A percentile compares a stretch with the other conserved stretches of the same genome.
These are phyloP conservation scores for Lyophyllum decastes DNA, from an alignment of 768 basidiomycete species.

Conservation along the genomic window DNA sequence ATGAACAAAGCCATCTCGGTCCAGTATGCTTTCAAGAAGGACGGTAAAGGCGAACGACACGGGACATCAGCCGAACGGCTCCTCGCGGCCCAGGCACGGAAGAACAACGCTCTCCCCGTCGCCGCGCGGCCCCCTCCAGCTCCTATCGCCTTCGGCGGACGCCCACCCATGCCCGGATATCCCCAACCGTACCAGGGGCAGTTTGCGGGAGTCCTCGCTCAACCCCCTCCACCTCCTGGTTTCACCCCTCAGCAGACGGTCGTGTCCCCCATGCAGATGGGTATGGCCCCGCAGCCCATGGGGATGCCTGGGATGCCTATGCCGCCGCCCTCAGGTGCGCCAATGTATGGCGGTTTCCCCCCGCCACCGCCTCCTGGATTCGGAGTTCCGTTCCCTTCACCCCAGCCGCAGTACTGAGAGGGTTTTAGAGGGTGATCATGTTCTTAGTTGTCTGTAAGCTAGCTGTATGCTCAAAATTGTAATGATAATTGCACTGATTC, in stretches of 20 bases:
- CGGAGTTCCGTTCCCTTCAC: conserved; percentile 47
- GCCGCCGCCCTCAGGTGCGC: conserved; percentile 33
- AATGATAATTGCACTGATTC: not conserved
- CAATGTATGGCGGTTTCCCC: conserved; percentile 53
- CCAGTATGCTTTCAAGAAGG: conserved; percentile 99
- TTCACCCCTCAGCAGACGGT: conserved; percentile 75
- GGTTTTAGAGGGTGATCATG: not conserved
- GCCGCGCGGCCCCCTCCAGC: conserved; percentile 74
- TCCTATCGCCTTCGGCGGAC: conserved; percentile 69
- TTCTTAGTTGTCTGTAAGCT: conserved; percentile 16
- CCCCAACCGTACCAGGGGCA: conserved; percentile 88
- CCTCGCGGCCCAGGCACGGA: conserved; percentile 92
- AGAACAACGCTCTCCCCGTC: conserved; percentile 89
- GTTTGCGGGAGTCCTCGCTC: conserved; percentile 86
- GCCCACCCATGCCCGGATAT: conserved; percentile 68
- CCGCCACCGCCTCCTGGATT: conserved; percentile 73
- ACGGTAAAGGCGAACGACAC: conserved; percentile 96
- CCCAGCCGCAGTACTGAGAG: conserved; percentile 38
- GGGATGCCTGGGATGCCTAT: not conserved
- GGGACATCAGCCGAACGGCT: conserved; percentile 97
- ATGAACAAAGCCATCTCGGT: conserved; percentile 98
- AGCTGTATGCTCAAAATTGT: conserved; percentile 4
- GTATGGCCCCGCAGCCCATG: conserved; percentile 20
- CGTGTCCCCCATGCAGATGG: conserved; percentile 48
- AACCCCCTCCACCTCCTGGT: conserved; percentile 79